Evolutionary conservation across 768 basidiomycete genomes (phyloP).

Genomic region (Trametes coccinea): DNA sequence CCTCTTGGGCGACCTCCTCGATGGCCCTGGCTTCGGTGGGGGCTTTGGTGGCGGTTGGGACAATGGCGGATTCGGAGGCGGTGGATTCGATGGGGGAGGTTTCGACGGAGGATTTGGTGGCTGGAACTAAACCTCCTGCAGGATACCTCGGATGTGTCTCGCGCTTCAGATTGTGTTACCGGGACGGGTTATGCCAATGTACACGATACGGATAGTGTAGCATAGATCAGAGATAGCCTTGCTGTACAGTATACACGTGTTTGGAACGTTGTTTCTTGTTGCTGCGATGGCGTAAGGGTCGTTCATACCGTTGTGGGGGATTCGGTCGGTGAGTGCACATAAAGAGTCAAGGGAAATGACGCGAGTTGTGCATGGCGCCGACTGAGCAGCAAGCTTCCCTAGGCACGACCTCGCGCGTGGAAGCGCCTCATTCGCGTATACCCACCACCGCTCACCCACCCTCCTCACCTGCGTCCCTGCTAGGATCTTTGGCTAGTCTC

Average conservation of each 20-base stretch:
- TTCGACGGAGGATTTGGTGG: slow-evolving; percentile 2
- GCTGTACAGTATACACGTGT: not conserved
- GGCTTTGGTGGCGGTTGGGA: slow-evolving; percentile 11
- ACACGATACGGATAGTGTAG: not conserved
- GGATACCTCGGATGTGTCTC: not conserved
- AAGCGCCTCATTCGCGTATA: slow-evolving; percentile 12
- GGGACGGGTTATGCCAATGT: not conserved
- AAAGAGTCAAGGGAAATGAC: not conserved
- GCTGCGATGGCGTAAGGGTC: too few relatives aligned
- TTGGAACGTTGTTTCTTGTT: too few relatives aligned
- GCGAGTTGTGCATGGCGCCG: not conserved
- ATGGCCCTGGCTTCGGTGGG: slow-evolving; percentile 28
- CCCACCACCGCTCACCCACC: not conserved
- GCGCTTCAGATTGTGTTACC: not conserved
- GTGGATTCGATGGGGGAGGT: slow-evolving; percentile 21
- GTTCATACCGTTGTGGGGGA: not conserved
- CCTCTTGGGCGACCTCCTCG: slow-evolving; percentile 33
- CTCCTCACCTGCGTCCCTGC: not conserved
- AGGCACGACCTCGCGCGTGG: not conserved
- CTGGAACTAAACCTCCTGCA: not conserved
- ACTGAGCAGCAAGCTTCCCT: not conserved
- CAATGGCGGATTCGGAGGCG: slow-evolving; percentile 23
- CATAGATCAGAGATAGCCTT: not conserved
- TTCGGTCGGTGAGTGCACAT: not conserved
- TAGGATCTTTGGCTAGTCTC: not conserved